Percentiles rank a stretch among this genome's conserved stretches.
These are phyloP conservation scores for Cornus controversa DNA, from an alignment of 148 eudicot genomes.

Conservation along the genomic window DNA sequence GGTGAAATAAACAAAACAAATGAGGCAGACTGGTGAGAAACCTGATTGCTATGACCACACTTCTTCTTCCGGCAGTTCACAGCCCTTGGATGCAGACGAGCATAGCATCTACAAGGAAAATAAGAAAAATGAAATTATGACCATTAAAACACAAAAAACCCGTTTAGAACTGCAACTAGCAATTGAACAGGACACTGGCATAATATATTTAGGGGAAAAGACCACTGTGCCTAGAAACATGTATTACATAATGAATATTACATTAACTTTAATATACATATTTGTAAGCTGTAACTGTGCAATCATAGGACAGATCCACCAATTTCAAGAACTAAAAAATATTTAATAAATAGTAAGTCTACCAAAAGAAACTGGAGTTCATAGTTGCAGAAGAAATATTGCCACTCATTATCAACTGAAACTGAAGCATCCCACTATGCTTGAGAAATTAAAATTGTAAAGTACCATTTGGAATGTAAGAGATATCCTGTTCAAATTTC, in stretches of 20 bases:
- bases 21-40: neutral
- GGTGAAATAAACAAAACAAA: neutral
- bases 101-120: constrained; percentile 35
- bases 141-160: too few species aligned
- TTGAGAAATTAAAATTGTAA: too few species aligned
- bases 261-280: neutral
- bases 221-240: too few species aligned
- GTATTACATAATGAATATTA: neutral
- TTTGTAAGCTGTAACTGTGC: neutral
- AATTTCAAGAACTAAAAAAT: neutral
- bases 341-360: neutral
- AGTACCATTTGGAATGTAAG: too few species aligned
- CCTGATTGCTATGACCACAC: constrained; percentile 46
- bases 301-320: neutral
- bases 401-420: neutral
- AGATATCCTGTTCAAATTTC: too few species aligned
- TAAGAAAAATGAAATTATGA: neutral
- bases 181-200: too few species aligned
- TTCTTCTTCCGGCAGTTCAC: constrained; percentile 54
- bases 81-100: constrained; percentile 42
- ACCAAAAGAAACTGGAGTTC: neutral
- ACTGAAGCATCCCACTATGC: too few species aligned
- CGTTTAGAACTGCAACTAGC: too few species aligned
- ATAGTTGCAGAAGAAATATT: too few species aligned
- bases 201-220: too few species aligned